A percentile compares a stretch with the other conserved stretches of the same genome.
phyloP scores from a whole-genome alignment of 2,329 filamentous ascomycete species.

The Aspergillus luchuensis region DNA sequence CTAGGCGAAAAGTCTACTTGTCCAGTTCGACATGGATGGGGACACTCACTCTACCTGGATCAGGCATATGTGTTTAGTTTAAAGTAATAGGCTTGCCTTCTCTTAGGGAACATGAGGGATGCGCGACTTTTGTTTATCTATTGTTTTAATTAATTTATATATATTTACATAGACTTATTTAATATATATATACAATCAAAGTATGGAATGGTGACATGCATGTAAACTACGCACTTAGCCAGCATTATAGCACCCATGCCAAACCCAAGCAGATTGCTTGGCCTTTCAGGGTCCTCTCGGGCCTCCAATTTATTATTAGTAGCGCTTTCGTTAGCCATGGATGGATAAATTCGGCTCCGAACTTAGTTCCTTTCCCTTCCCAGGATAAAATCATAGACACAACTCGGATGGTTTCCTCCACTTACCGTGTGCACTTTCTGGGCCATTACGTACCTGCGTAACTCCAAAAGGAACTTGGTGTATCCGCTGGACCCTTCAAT shows the following conservation, averaged over 20 bases:
- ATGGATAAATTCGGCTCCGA: constrained; percentile 4
- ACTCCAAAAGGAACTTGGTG: too few species aligned
- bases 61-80: background rate
- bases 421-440: background rate
- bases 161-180: too few species aligned
- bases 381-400: background rate
- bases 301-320: constrained; percentile 3
- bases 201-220: background rate
- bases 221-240: background rate
- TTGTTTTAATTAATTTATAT: too few species aligned
- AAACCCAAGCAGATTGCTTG: constrained; percentile 4
- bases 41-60: background rate
- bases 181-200: background rate
- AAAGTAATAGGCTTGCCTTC: background rate
- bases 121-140: background rate
- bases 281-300: constrained; percentile 5
- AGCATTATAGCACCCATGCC: background rate
- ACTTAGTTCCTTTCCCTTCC: background rate
- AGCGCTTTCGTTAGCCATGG: constrained; percentile 1
- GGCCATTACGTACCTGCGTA: constrained; percentile 1
- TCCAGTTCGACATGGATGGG: too few species aligned
- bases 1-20: background rate
- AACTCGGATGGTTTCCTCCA: background rate
- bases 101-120: background rate
- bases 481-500: too few species aligned